Conservation (phyloP, 2,329 filamentous ascomycete species). For the Chaetomium sp. region DNA sequence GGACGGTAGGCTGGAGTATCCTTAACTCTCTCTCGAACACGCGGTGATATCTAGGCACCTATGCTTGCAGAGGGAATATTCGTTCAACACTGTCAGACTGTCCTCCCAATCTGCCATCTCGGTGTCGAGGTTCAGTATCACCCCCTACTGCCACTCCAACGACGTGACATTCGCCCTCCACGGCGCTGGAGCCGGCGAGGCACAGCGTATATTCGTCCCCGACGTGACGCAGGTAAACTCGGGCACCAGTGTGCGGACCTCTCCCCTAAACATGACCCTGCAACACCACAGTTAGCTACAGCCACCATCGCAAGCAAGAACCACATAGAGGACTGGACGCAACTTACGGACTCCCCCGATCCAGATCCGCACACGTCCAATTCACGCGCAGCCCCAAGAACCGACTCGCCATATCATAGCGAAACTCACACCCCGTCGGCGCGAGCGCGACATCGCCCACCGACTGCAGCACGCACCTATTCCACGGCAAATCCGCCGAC, state of each 20-base stretch:
- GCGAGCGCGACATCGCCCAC: constrained; percentile 25
- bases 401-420: constrained; percentile 26
- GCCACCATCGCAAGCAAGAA: background rate
- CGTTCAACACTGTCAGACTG: too few species aligned
- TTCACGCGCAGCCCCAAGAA: constrained; percentile 29
- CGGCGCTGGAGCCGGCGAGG: constrained; percentile 11
- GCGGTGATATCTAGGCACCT: background rate
- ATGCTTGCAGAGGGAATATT: too few species aligned
- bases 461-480: constrained; percentile 27
- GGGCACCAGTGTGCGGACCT: constrained; percentile 25
- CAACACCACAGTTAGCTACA: background rate
- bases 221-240: constrained; percentile 25
- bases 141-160: constrained; percentile 11
- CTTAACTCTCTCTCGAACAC: background rate
- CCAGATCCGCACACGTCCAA: constrained; percentile 35
- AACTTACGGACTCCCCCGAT: constrained; percentile 32
- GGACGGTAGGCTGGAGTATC: background rate
- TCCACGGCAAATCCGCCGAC: constrained; percentile 26
- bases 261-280: constrained; percentile 32
- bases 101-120: background rate
- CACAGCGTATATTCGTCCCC: constrained; percentile 14
- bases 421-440: constrained; percentile 30
- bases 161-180: constrained; percentile 24
- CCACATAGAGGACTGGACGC: background rate
- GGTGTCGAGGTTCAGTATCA: background rate